Percentiles rank a stretch among this genome's conserved stretches.
Evolutionary conservation across 192 early-diverging fungal genomes (phyloP).

Genomic region (Dissophora globulifera): DNA sequence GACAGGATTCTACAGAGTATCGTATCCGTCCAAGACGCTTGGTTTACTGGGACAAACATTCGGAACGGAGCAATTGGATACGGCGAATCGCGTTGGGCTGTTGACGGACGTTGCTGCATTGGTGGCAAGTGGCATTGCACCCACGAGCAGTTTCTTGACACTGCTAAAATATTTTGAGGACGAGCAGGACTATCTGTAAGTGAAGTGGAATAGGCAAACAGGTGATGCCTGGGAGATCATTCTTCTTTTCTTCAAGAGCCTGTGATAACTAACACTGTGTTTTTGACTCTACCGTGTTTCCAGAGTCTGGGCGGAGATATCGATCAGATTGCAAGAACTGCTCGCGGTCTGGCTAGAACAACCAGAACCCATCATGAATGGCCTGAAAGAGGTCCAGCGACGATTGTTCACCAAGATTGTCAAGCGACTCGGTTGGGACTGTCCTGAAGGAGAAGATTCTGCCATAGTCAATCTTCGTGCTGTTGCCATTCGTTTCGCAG

Average conservation of each 20-base stretch:
- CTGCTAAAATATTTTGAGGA: slow-evolving; percentile 77
- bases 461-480: slow-evolving; percentile 68
- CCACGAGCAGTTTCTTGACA: slow-evolving; percentile 78
- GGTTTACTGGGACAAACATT: slow-evolving; percentile 64
- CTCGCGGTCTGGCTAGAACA: slow-evolving; percentile 69
- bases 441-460: slow-evolving; percentile 63
- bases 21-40: slow-evolving; percentile 70
- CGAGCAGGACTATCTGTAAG: slow-evolving; percentile 84
- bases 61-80: slow-evolving; percentile 62
- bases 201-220: too few species aligned
- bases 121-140: slow-evolving; percentile 78
- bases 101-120: slow-evolving; percentile 86
- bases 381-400: slow-evolving; percentile 67
- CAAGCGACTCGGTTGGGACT: slow-evolving; percentile 68
- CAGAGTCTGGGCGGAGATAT: slow-evolving; percentile 72
- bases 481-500: slow-evolving; percentile 73
- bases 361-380: slow-evolving; percentile 66
- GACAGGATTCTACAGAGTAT: slow-evolving; percentile 89
- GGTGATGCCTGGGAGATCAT: too few species aligned
- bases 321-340: slow-evolving; percentile 59
- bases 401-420: slow-evolving; percentile 64
- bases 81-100: slow-evolving; percentile 78
- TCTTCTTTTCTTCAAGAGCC: too few species aligned
- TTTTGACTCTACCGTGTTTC: neutral
- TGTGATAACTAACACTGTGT: too few species aligned